These are phyloP conservation scores for Phoma herbarum DNA, from an alignment of 2,329 filamentous ascomycete genomes.

Conservation along the genomic window DNA sequence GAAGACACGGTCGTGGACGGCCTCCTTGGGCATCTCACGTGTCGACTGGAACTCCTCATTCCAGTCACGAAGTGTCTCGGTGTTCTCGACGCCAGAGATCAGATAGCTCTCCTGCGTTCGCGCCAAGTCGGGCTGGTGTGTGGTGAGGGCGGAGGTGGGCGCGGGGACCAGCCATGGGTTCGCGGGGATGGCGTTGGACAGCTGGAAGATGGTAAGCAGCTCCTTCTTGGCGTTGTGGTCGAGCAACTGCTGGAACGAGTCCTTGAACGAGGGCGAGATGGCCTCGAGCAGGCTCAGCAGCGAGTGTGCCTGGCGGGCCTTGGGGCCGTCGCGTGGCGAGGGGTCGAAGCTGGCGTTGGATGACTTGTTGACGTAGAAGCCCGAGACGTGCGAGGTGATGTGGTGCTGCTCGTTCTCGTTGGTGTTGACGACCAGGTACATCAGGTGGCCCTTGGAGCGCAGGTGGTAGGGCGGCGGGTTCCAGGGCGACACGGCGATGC, in stretches of 20 bases:
- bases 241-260: slow-evolving; percentile 79
- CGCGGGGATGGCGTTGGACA: slow-evolving; percentile 91
- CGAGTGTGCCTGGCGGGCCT: slow-evolving; percentile 83
- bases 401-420: slow-evolving; percentile 95
- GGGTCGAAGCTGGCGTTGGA: slow-evolving; percentile 96
- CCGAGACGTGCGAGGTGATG: slow-evolving; percentile 90
- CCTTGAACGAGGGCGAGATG: slow-evolving; percentile 83
- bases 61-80: slow-evolving; percentile 95
- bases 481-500: slow-evolving; percentile 88
- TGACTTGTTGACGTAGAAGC: slow-evolving; percentile 97
- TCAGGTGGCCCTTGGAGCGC: slow-evolving; percentile 87
- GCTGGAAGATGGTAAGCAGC: slow-evolving; percentile 90
- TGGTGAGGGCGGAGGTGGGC: slow-evolving; percentile 68
- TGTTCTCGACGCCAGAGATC: slow-evolving; percentile 88
- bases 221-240: slow-evolving; percentile 87
- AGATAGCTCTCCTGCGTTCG: slow-evolving; percentile 93
- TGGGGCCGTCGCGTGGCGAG: slow-evolving; percentile 78
- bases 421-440: slow-evolving; percentile 89
- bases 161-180: slow-evolving; percentile 90
- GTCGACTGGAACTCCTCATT: slow-evolving; percentile 99
- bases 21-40: slow-evolving; percentile 90
- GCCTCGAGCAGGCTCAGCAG: slow-evolving; percentile 80
- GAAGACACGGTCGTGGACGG: slow-evolving; percentile 94
- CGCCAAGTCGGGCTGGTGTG: slow-evolving; percentile 83
- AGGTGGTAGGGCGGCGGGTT: slow-evolving; percentile 94